These are phyloP conservation scores for Phytophthora colocasiae DNA, from an alignment of 352 stramenopile genomes.

Conservation along the genomic window DNA sequence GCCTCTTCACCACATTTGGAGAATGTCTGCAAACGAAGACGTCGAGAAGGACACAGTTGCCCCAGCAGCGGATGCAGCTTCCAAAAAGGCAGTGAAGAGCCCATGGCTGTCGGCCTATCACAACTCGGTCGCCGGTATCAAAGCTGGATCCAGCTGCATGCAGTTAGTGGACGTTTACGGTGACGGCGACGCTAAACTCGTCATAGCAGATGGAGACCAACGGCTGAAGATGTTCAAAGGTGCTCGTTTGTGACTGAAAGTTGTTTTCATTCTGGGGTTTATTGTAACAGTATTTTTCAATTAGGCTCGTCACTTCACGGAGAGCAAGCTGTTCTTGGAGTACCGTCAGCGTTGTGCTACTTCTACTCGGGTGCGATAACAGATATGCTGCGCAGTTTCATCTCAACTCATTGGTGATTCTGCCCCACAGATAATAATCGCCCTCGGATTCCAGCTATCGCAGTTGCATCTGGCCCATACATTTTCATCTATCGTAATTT, in stretches of 20 bases:
- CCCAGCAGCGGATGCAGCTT: constrained; percentile 6
- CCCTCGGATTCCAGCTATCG: constrained; percentile 82
- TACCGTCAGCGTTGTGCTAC: constrained; percentile 70
- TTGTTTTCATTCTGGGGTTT: constrained; percentile 1
- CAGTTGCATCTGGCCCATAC: constrained; percentile 84
- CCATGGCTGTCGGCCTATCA: constrained; percentile 91
- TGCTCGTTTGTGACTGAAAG: constrained; percentile 4
- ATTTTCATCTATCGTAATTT: constrained; percentile 94
- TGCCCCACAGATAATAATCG: constrained; percentile 53
- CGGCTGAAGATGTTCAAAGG: constrained; percentile 92
- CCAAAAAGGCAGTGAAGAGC: constrained; percentile 41
- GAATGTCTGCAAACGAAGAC: constrained; percentile 26
- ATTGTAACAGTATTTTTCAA: neutral
- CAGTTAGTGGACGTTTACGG: constrained; percentile 85
- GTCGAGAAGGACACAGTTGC: constrained; percentile 25
- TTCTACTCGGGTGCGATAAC: constrained; percentile 70
- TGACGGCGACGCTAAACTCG: constrained; percentile 83
- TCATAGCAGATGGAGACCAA: constrained; percentile 82
- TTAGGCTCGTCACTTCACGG: constrained; percentile 76
- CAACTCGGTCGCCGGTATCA: constrained; percentile 91
- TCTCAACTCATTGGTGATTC: neutral
- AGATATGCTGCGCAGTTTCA: neutral
- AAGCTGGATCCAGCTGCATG: constrained; percentile 80
- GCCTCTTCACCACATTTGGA: constrained; percentile 27
- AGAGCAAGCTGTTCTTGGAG: constrained; percentile 83